phyloP scores from a whole-genome alignment of 768 basidiomycete genomes.

The Lentinula sp. region DNA sequence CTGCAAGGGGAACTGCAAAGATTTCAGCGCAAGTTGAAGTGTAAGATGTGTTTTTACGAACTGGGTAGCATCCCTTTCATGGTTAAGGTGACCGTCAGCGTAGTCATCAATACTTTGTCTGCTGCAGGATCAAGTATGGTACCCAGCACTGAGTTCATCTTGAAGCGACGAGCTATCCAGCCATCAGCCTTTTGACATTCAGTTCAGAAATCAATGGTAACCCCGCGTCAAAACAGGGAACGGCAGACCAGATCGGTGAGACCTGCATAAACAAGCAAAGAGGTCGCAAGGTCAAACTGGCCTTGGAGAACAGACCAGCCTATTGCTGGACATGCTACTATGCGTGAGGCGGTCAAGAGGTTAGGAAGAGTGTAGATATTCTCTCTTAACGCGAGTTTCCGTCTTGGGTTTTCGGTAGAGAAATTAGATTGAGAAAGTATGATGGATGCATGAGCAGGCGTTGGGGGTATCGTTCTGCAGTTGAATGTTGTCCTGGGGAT shows the following conservation, averaged over 20 bases:
- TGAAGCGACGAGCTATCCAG: slow-evolving; percentile 78
- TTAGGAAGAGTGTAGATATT: slow-evolving; percentile 97
- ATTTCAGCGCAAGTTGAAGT: neutral
- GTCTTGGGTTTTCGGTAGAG: slow-evolving; percentile 14
- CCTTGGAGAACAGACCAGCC: slow-evolving; percentile 85
- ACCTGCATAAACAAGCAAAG: slow-evolving; percentile 86
- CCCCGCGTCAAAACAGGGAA: slow-evolving; percentile 9
- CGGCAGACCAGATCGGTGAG: slow-evolving; percentile 79
- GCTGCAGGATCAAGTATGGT: slow-evolving; percentile 96
- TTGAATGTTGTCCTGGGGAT: neutral
- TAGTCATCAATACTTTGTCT: slow-evolving; percentile 94
- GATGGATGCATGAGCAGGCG: neutral
- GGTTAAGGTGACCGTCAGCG: slow-evolving; percentile 79
- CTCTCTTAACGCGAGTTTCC: slow-evolving; percentile 46
- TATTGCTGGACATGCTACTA: slow-evolving; percentile 84
- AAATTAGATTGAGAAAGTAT: neutral
- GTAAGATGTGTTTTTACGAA: slow-evolving; percentile 29
- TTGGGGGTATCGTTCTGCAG: no score
- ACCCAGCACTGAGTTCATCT: slow-evolving; percentile 88
- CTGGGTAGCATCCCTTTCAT: slow-evolving; percentile 81
- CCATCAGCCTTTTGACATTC: slow-evolving; percentile 69
- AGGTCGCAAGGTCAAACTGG: slow-evolving; percentile 75
- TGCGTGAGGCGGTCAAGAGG: slow-evolving; percentile 79
- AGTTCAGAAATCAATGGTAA: slow-evolving; percentile 9
- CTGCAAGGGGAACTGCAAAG: slow-evolving; percentile 71